Base-by-base conservation (phyloP, 2,329 filamentous ascomycete genomes). In the Zymoseptoria tritici region DNA sequence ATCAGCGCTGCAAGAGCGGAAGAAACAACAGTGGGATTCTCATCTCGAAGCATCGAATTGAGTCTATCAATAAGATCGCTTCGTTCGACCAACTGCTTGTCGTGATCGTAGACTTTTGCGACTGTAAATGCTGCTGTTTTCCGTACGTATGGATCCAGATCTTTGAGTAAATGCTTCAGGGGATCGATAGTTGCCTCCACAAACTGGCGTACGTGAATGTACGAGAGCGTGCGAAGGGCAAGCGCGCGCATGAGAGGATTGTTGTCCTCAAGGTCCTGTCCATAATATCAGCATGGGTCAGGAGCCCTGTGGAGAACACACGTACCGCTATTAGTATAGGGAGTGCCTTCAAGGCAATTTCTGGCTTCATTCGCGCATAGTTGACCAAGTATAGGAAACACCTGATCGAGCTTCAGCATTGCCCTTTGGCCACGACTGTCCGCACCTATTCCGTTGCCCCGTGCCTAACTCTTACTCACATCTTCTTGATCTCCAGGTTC, bases 401-500 rank as follows among this genome's bases (percentile, higher is more conserved):
- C 92, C 92, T 97, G 71, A 54, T 36, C 36, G 9, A 54, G 21
- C 11, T 66, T 77, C 70, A 78, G 73, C 67, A 54, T 51, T 13
- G 13, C 16, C 19, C n/a, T 22, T 46, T 22, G 52, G 50, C 20
- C 22, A 9, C 11, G 7, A 16, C 29, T 19, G 20, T 58, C 31
- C 49, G 24, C 56, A 5, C 22, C 2, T 29, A 2, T 31, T 5
- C 9, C 54, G 11, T 19, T 42, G 7, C 21, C 11, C 13, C 8
- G n/a, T 9, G 8, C 22, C 29, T 21, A 2, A 11, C 21, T 52
- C 21, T 9, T n/a, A 73, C 84, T 67, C 80, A 97, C 94, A 99
- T 99, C 82, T 99, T 99, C 84, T 99, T 99, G 78, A 99, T 97
- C 77, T 99, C 94, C 74, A 99, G 79, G 70, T 89, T 96, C 56